Base-by-base conservation (phyloP, 441 rosid species). In the Hypseocharis bilobata region DNA sequence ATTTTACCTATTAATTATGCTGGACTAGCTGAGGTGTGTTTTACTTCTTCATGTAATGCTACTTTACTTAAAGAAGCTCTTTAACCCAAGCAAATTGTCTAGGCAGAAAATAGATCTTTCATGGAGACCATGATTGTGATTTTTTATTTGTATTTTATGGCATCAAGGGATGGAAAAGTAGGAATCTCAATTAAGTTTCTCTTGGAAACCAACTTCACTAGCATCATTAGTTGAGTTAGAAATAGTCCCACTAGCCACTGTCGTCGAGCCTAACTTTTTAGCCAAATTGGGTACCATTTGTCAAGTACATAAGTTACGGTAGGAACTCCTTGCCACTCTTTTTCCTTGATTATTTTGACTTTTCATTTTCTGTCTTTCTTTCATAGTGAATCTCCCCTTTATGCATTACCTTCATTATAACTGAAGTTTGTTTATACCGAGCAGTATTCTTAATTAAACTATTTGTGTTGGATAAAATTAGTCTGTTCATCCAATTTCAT, bases 1-100 rank as follows among this genome's bases (percentile, higher is more conserved):
- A 57, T 72, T 49, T 19, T 72, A 42, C 71, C 75, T 4, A 65
- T 72, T 44, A 70, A 72, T 28, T 66, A 62, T 54, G 49, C 71
- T 23, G 75, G 67, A 16, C 49, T 72, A 17, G 67, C 75, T n/a
- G 67, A 72, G 71, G 75, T 72, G 17, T 34, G 1, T 8, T 7
- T 22, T 51, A 4, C 56, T 20, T 51, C 56, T 51, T 11, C 8
- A 51, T 51, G 27, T 51, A 52, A 14, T 22, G 1, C 58, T 22
- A 16, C 58, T 22, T 23, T 22, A 52, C 29, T 51, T n/a, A n/a
- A n/a, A 16, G 10, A 51, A 22, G 56, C 56, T 51, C 56, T 51
- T 51, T 51, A 27, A 14, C 20, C 25, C 0, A 7, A 51, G 25
- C 27, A 51, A 3, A 27, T 22, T 20, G n/a, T 52, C 14, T 7